Conservation (phyloP, 306 rosid species). For the Inga leiocalycina region DNA sequence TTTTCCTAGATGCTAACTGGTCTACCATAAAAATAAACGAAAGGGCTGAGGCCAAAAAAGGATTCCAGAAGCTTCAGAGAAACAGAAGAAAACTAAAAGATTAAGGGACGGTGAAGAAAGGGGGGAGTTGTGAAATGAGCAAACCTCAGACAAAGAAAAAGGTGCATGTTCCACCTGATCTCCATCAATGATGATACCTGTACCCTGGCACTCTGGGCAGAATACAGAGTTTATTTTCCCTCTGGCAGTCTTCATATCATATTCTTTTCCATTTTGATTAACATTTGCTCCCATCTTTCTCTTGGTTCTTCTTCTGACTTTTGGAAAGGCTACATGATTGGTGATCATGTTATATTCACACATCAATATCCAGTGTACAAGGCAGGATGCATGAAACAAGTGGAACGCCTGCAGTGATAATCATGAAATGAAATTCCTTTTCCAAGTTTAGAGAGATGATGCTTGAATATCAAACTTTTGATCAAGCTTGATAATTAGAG, state of each 20-base stretch:
- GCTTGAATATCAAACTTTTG: constrained; percentile 12
- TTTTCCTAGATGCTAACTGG: background rate
- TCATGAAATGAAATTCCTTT: background rate
- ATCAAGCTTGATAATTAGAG: constrained; percentile 15
- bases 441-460: constrained; percentile 2
- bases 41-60: background rate
- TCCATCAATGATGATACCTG: constrained; percentile 55
- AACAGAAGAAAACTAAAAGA: background rate
- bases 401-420: constrained; percentile 66
- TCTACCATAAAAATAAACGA: background rate
- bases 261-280: constrained; percentile 41
- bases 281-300: constrained; percentile 52
- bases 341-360: constrained; percentile 67
- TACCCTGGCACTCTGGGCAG: constrained; percentile 97
- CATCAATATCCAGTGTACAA: constrained; percentile 80
- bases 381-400: constrained; percentile 83
- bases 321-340: constrained; percentile 48
- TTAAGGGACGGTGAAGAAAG: constrained; percentile 7
- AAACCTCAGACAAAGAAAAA: constrained; percentile 69
- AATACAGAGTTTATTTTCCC: constrained; percentile 48
- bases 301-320: constrained; percentile 50
- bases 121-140: constrained; percentile 14
- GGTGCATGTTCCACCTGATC: constrained; percentile 56
- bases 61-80: background rate
- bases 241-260: constrained; percentile 37